Conservation (phyloP, 2,329 filamentous ascomycete species). For the Epichloe festucae region DNA sequence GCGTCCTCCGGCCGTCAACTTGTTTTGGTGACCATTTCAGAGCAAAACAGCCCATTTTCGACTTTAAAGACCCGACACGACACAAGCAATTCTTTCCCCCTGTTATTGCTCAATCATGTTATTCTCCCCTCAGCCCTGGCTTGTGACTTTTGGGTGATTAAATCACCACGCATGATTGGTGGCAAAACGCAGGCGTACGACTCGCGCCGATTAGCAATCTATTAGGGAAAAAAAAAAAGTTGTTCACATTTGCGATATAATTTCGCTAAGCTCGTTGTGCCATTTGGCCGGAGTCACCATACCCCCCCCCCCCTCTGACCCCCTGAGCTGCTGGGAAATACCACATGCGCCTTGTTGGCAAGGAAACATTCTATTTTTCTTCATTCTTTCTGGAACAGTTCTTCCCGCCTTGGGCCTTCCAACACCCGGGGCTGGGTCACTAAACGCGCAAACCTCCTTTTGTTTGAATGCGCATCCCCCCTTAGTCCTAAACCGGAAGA, state of each 20-base stretch:
- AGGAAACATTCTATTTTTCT: background rate
- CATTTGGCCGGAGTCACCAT: background rate
- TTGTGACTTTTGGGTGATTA: too few relatives aligned
- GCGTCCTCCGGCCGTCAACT: background rate
- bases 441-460: too few relatives aligned
- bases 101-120: too few relatives aligned
- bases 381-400: background rate
- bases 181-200: background rate
- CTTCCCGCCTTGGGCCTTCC: background rate
- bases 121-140: too few relatives aligned
- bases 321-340: background rate
- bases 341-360: background rate
- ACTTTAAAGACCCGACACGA: background rate
- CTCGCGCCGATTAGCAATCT: background rate
- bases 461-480: too few relatives aligned
- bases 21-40: background rate
- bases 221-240: background rate
- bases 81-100: too few relatives aligned
- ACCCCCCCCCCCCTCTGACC: background rate
- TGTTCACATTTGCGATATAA: background rate
- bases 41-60: background rate
- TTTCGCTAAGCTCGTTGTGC: background rate
- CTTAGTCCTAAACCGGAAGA: too few relatives aligned
- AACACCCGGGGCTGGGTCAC: background rate
- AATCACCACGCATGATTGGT: background rate